Conservation (phyloP, 2,329 filamentous ascomycete species). For the Bertia moriformis region DNA sequence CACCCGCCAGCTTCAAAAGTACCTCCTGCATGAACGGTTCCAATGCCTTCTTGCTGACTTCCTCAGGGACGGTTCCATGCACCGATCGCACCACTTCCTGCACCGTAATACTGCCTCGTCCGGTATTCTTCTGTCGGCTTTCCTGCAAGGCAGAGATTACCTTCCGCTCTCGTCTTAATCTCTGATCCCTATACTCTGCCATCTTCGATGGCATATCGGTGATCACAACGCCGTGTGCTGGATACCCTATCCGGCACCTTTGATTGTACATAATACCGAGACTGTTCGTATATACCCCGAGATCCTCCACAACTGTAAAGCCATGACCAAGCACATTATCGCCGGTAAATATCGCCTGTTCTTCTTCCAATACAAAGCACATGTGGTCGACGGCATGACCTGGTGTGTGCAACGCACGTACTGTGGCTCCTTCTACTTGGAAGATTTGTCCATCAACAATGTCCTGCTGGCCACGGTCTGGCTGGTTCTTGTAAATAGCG, state of each 20-base stretch:
- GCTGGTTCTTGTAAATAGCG: background rate
- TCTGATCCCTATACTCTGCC: conserved; percentile 62
- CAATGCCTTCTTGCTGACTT: no score
- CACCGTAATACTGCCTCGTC: no score
- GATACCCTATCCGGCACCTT: background rate
- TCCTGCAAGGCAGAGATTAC: no score
- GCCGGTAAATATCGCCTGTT: background rate
- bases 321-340: background rate
- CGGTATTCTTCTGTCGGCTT: no score
- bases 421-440: background rate
- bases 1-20: no score
- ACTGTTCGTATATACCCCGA: background rate
- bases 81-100: no score
- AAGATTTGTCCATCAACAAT: background rate
- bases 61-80: no score
- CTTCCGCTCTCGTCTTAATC: conserved; percentile 31
- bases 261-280: background rate
- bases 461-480: background rate
- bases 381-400: background rate
- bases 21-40: no score
- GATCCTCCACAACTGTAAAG: background rate
- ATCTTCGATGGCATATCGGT: conserved; percentile 60
- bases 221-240: background rate
- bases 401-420: background rate
- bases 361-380: background rate